These are phyloP conservation scores for Setomelanomma holmii DNA, from an alignment of 2,329 filamentous ascomycete genomes.

Conservation along the genomic window DNA sequence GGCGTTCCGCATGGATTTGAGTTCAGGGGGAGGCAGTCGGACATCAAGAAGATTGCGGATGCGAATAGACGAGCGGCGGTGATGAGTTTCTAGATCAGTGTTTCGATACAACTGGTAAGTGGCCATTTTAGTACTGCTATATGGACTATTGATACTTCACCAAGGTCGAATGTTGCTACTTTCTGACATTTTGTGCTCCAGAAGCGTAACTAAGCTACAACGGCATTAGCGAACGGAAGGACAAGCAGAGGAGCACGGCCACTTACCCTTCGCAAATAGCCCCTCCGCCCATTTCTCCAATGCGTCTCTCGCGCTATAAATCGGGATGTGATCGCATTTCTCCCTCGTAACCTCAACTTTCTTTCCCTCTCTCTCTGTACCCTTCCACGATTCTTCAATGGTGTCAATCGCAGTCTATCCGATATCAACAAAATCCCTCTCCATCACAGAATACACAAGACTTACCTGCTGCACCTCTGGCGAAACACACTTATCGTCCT, in stretches of 20 bases:
- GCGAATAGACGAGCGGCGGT: not conserved
- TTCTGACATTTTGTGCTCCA: no score
- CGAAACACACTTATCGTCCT: constrained; percentile 45
- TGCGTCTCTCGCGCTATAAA: constrained; percentile 29
- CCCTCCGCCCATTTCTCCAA: constrained; percentile 35
- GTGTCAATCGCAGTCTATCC: constrained; percentile 33
- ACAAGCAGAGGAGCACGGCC: not conserved
- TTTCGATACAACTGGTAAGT: no score
- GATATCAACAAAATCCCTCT: not conserved
- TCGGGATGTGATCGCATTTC: constrained; percentile 46
- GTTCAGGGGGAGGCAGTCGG: not conserved
- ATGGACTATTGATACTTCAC: no score
- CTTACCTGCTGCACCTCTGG: constrained; percentile 37
- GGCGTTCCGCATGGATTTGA: constrained; percentile 29
- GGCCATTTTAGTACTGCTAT: no score
- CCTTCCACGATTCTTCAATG: constrained; percentile 43
- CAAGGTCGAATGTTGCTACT: no score
- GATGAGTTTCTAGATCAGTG: not conserved
- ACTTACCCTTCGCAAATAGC: constrained; percentile 3
- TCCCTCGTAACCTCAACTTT: constrained; percentile 51
- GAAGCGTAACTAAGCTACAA: no score
- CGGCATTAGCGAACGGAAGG: not conserved
- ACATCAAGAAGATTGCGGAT: not conserved
- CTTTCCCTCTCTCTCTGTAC: constrained; percentile 34
- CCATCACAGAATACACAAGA: not conserved